phyloP scores from a whole-genome alignment of 2,329 filamentous ascomycete species.

The Pseudocercospora crystallina region DNA sequence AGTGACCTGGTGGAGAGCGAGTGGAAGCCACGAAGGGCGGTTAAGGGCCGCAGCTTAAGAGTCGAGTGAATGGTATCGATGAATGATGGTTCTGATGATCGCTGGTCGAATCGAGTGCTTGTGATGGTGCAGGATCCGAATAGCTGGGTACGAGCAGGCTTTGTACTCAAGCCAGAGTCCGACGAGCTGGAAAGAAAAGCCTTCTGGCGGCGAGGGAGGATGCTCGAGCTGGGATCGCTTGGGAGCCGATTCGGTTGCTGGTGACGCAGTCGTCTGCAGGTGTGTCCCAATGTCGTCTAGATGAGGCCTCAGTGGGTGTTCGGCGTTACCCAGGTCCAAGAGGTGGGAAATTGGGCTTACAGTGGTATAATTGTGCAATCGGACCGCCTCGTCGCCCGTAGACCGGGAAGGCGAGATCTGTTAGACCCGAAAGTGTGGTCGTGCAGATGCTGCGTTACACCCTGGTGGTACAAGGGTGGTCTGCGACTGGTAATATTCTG shows the following conservation, averaged over 20 bases:
- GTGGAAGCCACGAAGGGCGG: conserved; percentile 36
- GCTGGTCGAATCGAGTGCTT: conserved; percentile 17
- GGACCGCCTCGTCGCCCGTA: conserved; percentile 38
- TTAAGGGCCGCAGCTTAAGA: conserved; percentile 20
- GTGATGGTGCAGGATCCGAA: conserved; percentile 31
- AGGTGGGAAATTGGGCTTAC: conserved; percentile 42
- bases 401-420: conserved; percentile 38
- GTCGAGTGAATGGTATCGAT: conserved; percentile 8
- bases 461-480: conserved; percentile 31
- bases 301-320: conserved; percentile 40
- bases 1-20: conserved; percentile 30
- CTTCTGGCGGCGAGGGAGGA: conserved; percentile 26
- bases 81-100: conserved; percentile 12
- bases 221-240: conserved; percentile 20
- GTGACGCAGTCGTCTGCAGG: conserved; percentile 47
- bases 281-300: conserved; percentile 44
- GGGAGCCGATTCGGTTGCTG: conserved; percentile 27
- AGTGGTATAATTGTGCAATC: conserved; percentile 28
- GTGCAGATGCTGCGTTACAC: conserved; percentile 50
- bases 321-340: conserved; percentile 34
- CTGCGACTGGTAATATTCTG: conserved; percentile 24
- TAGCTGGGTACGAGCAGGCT: conserved; percentile 34
- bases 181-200: conserved; percentile 26
- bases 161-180: conserved; percentile 39
- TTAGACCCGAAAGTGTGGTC: conserved; percentile 46